Percentiles rank a stretch among this genome's conserved stretches.
phyloP scores from a whole-genome alignment of 306 rosid species.

The Bauhinia variegata region DNA sequence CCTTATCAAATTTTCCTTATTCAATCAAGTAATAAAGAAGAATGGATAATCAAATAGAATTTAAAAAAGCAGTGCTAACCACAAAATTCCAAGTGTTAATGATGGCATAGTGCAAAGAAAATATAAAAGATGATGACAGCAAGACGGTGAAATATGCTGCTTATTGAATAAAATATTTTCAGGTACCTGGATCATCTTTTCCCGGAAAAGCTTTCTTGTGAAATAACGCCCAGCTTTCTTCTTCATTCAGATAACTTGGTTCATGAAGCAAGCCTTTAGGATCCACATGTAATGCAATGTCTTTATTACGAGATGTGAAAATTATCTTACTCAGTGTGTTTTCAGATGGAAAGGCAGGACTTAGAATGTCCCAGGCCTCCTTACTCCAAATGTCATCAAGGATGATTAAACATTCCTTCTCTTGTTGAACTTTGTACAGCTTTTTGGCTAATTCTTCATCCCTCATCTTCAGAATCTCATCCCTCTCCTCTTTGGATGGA shows the following conservation, averaged over 20 bases:
- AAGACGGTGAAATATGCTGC: not conserved
- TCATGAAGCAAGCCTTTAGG: not conserved
- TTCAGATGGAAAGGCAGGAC: not conserved
- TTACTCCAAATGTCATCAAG: constrained; percentile 35
- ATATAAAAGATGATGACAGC: too few relatives aligned
- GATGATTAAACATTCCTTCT: constrained; percentile 5
- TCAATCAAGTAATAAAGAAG: too few relatives aligned
- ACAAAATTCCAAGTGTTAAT: not conserved
- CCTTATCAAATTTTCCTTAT: too few relatives aligned
- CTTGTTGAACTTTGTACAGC: not conserved
- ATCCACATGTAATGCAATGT: not conserved
- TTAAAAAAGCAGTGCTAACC: not conserved
- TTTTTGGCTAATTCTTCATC: not conserved
- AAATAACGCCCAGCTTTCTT: constrained; percentile 7
- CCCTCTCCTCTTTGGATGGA: constrained; percentile 31
- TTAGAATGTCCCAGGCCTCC: constrained; percentile 7
- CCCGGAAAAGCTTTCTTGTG: constrained; percentile 46
- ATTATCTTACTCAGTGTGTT: constrained; percentile 10
- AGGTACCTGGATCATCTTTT: constrained; percentile 44
- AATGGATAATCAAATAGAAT: not conserved
- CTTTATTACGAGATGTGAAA: constrained; percentile 4
- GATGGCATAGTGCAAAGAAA: constrained; percentile 5
- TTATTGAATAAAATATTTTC: not conserved
- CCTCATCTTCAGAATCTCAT: not conserved
- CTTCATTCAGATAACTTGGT: not conserved